Evolutionary conservation across 1,139 yeast species (phyloP).

Genomic region (Magnusiomyces paraingens): DNA sequence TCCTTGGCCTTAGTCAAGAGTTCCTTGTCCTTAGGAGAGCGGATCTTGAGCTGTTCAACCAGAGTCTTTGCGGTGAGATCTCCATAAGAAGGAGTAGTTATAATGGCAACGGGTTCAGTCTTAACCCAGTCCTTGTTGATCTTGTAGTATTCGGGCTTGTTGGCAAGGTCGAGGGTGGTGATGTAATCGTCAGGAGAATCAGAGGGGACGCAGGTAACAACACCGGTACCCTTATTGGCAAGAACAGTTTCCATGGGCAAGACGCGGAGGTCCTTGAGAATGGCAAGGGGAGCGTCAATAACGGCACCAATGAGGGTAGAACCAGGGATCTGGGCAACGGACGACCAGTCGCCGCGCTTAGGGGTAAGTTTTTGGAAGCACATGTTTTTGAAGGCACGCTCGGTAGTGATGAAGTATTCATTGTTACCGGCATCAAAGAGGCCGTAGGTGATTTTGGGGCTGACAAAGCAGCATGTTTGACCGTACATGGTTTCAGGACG

Average conservation of each 20-base stretch:
- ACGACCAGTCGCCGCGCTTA: constrained; percentile 65
- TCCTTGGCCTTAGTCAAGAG: constrained; percentile 91
- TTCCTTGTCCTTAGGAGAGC: constrained; percentile 86
- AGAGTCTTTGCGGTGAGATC: constrained; percentile 79
- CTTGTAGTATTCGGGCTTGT: constrained; percentile 87
- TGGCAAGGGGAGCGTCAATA: constrained; percentile 79
- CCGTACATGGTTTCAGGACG: constrained; percentile 99
- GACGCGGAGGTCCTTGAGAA: constrained; percentile 64
- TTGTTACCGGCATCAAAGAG: constrained; percentile 81
- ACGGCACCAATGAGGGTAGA: constrained; percentile 73
- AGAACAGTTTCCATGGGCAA: constrained; percentile 97
- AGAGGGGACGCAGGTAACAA: constrained; percentile 96
- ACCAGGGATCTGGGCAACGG: constrained; percentile 62
- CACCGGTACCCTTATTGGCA: constrained; percentile 97
- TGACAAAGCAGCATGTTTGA: constrained; percentile 95
- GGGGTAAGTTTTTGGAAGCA: constrained; percentile 91
- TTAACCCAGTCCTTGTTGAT: constrained; percentile 85
- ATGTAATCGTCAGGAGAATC: constrained; percentile 97
- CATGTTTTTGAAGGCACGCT: constrained; percentile 98
- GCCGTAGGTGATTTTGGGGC: constrained; percentile 91
- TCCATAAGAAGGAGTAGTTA: constrained; percentile 81
- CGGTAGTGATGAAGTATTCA: constrained; percentile 76
- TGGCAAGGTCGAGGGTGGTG: constrained; percentile 73
- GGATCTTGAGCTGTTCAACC: constrained; percentile 82
- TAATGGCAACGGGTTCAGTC: constrained; percentile 60